Base-by-base conservation (phyloP, 1,284 basidiomycete species). In the Ustilago nuda region DNA sequence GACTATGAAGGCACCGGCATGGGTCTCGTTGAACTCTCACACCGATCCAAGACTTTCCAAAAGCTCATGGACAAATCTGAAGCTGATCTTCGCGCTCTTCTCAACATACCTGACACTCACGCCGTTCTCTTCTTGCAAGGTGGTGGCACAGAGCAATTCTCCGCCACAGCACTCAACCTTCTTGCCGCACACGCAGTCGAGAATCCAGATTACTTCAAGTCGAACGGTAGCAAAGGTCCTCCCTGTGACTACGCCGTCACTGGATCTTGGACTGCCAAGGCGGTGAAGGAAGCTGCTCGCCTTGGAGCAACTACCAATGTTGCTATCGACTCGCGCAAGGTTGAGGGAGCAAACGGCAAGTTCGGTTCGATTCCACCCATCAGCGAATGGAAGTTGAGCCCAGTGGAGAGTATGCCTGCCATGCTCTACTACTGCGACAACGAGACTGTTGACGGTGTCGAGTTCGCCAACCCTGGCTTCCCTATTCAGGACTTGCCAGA, bases 351-450 rank as follows among this genome's bases (percentile, higher is more conserved):
- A 33, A 56, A 72, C 9, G 76, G 72, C 43, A 78, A 79, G 61
- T 98, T 93, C 87, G 92, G 94, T 78, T 90, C 89, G 64, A 91
- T 98, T 80, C 94, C 95, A 12, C 87, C 90, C 13, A 90, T 91
- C 82, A 87, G 88, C 61, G 88, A 90, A 54, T 98, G 92, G 90
- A 87, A 87, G n/a, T 93, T 97, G 87, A 93, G 93, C 13, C 56
- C 78, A 84, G 45, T 63, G 3, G 80, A 82, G 33, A 85, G 87
- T 54, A 89, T 91, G 84, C 92, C 96, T 1, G 95, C 93, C 9
- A 90, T 95, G 83, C 92, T 98, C 62, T 98, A 97, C 88, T 99
- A 98, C 88, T 99, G 97, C 89, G 96, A 98, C 86, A 99, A 99
- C 88, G 97, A 99, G 88, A 99, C 97, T 3, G 94, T 99, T 67